A percentile compares a stretch with the other conserved stretches of the same genome.
These are phyloP conservation scores for Serendipita sp. DNA, from an alignment of 768 basidiomycete genomes.

Conservation along the genomic window DNA sequence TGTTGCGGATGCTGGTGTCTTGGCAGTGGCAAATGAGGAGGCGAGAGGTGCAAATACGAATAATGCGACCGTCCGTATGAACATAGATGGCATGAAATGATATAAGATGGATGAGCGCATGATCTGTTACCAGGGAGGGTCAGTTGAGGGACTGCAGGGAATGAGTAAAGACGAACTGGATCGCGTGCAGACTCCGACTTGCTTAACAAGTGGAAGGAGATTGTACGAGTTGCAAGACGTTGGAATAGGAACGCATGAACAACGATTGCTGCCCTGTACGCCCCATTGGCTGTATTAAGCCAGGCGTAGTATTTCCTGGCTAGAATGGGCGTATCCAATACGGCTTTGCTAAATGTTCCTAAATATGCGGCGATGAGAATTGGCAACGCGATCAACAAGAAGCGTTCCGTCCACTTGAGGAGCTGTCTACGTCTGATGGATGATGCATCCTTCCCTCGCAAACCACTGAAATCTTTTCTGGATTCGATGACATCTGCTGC, in stretches of 20 bases:
- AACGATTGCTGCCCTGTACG: background rate
- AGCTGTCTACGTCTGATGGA: background rate
- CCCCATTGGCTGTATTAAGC: background rate
- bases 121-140: background rate
- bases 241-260: background rate
- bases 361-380: background rate
- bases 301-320: background rate
- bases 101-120: background rate
- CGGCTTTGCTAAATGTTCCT: background rate
- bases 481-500: background rate
- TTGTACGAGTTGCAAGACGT: background rate
- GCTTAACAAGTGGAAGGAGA: background rate
- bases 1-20: background rate
- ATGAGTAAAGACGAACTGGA: background rate
- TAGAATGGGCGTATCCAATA: background rate
- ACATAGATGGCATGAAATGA: slow-evolving; percentile 1
- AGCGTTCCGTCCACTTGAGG: background rate
- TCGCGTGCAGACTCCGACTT: background rate
- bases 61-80: background rate
- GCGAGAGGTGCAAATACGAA: background rate
- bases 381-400: background rate
- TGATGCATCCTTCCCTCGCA: background rate
- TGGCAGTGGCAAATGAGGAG: background rate
- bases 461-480: background rate
- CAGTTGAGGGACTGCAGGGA: background rate